A percentile compares a stretch with the other conserved stretches of the same genome.
Evolutionary conservation across 108 stramenopile species (phyloP).

Genomic region (Asterionellopsis glacialis): DNA sequence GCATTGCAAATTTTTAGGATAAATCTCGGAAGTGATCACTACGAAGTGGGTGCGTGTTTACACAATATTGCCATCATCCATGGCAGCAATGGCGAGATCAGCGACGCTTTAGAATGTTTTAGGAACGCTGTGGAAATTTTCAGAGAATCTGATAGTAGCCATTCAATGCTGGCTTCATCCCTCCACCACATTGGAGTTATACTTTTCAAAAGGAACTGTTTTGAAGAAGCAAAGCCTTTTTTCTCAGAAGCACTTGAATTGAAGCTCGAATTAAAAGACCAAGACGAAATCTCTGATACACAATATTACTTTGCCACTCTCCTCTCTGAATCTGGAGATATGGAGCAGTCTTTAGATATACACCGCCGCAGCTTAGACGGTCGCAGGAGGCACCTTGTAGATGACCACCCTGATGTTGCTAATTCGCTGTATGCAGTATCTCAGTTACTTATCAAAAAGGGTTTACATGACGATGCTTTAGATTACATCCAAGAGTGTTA

Average conservation of each 20-base stretch:
- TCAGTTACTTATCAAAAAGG: conserved; percentile 29
- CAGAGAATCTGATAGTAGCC: conserved; percentile 22
- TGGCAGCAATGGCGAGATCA: conserved; percentile 32
- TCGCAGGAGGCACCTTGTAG: conserved; percentile 18
- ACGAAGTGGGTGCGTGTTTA: conserved; percentile 1
- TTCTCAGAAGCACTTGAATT: conserved; percentile 23
- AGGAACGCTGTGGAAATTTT: conserved; percentile 29
- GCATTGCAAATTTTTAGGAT: conserved; percentile 1
- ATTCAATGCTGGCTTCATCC: conserved; percentile 19
- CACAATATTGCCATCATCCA: conserved; percentile 46
- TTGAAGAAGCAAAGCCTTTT: conserved; percentile 26
- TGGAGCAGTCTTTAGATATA: conserved; percentile 19
- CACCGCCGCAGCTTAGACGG: conserved; percentile 18
- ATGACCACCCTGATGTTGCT: conserved; percentile 29
- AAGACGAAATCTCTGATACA: conserved; percentile 19
- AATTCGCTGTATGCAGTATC: conserved; percentile 34
- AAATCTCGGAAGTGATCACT: no score
- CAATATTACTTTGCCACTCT: conserved; percentile 28
- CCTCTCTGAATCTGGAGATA: conserved; percentile 28
- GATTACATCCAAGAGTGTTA: conserved; percentile 28
- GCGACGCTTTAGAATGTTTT: conserved; percentile 28
- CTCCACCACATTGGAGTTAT: conserved; percentile 19
- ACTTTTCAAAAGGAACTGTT: conserved; percentile 34
- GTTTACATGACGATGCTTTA: conserved; percentile 20
- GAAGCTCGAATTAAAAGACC: conserved; percentile 1